Evolutionary conservation across 2,329 filamentous ascomycete species (phyloP), one percentile per base, ranked within the genome.

Genomic region (Venturia pyrina): DNA sequence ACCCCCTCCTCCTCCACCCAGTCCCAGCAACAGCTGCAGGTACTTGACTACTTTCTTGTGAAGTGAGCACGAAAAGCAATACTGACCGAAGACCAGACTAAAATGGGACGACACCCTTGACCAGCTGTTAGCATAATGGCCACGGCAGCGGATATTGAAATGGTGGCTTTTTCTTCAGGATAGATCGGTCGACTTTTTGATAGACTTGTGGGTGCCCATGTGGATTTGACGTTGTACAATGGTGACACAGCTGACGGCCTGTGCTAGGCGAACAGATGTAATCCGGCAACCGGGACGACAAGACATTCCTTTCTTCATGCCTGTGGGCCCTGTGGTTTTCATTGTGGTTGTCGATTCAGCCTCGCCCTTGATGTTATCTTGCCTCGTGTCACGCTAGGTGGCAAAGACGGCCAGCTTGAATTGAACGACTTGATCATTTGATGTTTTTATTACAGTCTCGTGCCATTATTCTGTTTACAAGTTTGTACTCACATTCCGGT

Each of bases 141-240:
- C 32, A 19, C 32, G 17, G 53, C 28, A 59, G 32, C 53, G 32
- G 13, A 5, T 59, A 19, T 40, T 24, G 48, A 59, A 59, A 10
- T 59, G 53, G 53, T 59, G 53, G 53, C 32, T 59, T 21, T 59
- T 37, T 59, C 17, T 59, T 53, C 48, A 53, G 4, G 53, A 59
- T 59, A 59, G 53, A 57, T 10, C 53, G 53, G 13, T 57, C 32
- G 28, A 11, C 19, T 8, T 7, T 59, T 59, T 59, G 48, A 59
- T 59, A 59, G 53, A 59, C 17, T 59, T 59, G 53, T 59, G 53
- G 53, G 53, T 59, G 21, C 53, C 53, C 32, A 59, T 59, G 48
- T 53, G 53, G 53, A 34, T 28, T 57, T 24, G 50, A 37, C 17
- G 50, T 59, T 37, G 32, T 37, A 59, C 53, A 21, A 37, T 37